Percentiles rank a stretch among this genome's conserved stretches.
phyloP scores from a whole-genome alignment of 1,284 basidiomycete genomes.

The Ceraceosorus guamensis region DNA sequence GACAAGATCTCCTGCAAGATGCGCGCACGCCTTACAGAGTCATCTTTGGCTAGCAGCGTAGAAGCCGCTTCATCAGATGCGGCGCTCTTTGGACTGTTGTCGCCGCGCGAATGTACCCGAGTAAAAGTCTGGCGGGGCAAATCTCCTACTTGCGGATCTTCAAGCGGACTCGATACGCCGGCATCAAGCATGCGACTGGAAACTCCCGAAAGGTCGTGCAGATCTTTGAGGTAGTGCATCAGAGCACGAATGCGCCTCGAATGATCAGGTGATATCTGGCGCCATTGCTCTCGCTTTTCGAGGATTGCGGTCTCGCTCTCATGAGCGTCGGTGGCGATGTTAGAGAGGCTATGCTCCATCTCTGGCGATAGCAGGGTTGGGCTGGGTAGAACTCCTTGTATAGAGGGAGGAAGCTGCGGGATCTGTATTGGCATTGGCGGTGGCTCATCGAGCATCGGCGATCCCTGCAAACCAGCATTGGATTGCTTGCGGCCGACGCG shows the following conservation, averaged over 20 bases:
- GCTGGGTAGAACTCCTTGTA: neutral
- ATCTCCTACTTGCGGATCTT: neutral
- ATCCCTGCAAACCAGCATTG: neutral
- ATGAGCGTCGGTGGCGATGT: neutral
- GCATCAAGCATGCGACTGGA: neutral
- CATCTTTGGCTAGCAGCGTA: slow-evolving; percentile 22
- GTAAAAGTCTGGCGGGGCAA: neutral
- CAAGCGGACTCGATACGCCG: neutral
- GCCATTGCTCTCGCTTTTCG: neutral
- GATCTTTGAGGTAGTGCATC: slow-evolving; percentile 88
- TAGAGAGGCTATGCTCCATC: neutral
- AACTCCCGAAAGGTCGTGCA: slow-evolving; percentile 65
- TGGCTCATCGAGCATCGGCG: neutral
- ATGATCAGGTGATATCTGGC: slow-evolving; percentile 48
- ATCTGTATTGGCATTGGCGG: neutral
- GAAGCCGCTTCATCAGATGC: neutral
- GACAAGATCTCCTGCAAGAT: slow-evolving; percentile 54
- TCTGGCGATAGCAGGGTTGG: neutral
- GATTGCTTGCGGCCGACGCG: slow-evolving; percentile 1
- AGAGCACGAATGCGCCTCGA: slow-evolving; percentile 73
- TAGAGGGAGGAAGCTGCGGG: neutral
- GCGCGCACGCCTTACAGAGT: slow-evolving; percentile 39
- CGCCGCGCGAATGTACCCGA: neutral
- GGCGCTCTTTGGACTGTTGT: neutral
- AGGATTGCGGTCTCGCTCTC: neutral